Conservation (phyloP, 2,329 filamentous ascomycete genomes). For the Raffaelea arxii region DNA sequence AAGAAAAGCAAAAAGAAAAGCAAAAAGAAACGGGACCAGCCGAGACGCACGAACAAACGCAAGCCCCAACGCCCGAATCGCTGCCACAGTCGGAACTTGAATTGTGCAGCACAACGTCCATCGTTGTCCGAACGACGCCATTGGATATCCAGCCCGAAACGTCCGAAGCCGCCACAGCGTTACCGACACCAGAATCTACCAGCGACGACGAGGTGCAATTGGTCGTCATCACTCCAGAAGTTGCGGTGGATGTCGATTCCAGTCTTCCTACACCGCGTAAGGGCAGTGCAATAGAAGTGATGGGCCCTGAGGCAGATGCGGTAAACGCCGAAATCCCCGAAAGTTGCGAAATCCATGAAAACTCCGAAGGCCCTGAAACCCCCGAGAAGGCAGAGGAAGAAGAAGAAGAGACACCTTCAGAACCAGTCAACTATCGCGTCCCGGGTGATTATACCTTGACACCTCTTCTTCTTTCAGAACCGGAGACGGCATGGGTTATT, state of each 20-base stretch:
- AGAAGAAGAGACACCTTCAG: background rate
- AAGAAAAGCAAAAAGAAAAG: constrained; percentile 16
- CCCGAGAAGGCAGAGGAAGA: background rate
- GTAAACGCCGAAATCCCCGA: background rate
- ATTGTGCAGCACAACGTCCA: background rate
- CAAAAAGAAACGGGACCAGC: constrained; percentile 2
- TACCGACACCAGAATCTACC: constrained; percentile 9
- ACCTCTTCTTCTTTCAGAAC: constrained; percentile 62
- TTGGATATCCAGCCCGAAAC: constrained; percentile 1
- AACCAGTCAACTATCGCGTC: constrained; percentile 27
- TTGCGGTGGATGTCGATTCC: background rate
- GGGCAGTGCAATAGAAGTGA: no score
- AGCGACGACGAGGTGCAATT: constrained; percentile 3
- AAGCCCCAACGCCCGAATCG: constrained; percentile 9
- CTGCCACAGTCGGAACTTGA: constrained; percentile 4
- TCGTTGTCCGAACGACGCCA: background rate
- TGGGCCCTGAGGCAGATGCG: background rate
- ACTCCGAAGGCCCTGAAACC: no score
- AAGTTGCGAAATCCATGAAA: no score
- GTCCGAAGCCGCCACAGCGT: background rate
- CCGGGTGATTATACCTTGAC: constrained; percentile 81
- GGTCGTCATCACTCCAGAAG: background rate
- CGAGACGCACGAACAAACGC: constrained; percentile 2
- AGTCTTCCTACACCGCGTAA: background rate
- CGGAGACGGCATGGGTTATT: constrained; percentile 73